Evolutionary conservation across 129 eudicot species (phyloP).

Genomic region (Flaveria sonorensis): DNA sequence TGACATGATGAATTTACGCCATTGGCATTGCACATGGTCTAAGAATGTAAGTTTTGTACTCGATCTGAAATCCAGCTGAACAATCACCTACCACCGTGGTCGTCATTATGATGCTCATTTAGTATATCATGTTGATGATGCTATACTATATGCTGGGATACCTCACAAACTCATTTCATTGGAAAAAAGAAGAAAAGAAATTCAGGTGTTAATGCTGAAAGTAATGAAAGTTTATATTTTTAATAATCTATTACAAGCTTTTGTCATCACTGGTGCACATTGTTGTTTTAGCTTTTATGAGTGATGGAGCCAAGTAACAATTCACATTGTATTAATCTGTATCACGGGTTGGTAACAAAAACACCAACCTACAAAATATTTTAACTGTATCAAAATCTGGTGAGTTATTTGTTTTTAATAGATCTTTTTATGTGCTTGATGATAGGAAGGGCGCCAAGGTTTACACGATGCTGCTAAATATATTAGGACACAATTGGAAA

Average conservation of each 20-base stretch:
- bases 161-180: background rate
- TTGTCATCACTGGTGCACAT: constrained; percentile 5
- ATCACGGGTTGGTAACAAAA: constrained; percentile 12
- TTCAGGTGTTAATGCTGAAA: constrained; percentile 15
- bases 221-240: constrained; percentile 20
- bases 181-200: constrained; percentile 1
- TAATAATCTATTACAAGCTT: background rate
- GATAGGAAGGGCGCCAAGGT: constrained; percentile 88
- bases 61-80: background rate
- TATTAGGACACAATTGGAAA: constrained; percentile 65
- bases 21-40: background rate
- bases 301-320: constrained; percentile 22
- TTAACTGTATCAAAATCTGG: background rate
- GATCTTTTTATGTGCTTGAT: constrained; percentile 27
- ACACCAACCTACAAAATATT: background rate
- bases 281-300: constrained; percentile 9
- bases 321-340: background rate
- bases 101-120: background rate
- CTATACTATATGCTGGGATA: constrained; percentile 12
- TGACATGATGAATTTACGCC: background rate
- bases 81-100: background rate
- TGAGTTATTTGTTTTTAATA: constrained; percentile 1
- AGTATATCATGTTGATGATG: background rate
- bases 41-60: background rate
- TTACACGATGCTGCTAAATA: constrained; percentile 78